A percentile compares a stretch with the other conserved stretches of the same genome.
phyloP scores from a whole-genome alignment of 75 land plant species.

The Chamaecyparis obtusa region DNA sequence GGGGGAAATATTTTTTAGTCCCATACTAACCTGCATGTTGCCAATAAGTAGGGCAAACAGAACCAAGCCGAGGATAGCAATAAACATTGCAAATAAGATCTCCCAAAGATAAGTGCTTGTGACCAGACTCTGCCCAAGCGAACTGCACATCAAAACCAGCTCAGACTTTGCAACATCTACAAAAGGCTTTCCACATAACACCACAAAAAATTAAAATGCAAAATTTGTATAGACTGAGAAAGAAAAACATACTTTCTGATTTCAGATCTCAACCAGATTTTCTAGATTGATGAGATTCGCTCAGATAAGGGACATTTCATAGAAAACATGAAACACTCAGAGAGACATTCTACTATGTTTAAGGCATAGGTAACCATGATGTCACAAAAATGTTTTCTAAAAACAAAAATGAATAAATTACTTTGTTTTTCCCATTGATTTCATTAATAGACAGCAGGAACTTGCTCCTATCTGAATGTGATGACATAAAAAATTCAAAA shows the following conservation, averaged over 20 bases:
- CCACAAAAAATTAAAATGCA: background rate
- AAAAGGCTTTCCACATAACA: background rate
- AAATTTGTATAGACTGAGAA: background rate
- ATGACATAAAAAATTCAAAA: background rate
- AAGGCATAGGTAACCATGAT: background rate
- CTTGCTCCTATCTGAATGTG: background rate
- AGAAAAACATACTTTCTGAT: background rate
- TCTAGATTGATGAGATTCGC: background rate
- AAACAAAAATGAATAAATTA: background rate
- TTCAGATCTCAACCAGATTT: background rate
- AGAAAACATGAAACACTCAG: background rate
- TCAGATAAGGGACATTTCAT: background rate
- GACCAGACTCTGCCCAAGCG: conserved; percentile 57
- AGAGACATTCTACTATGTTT: background rate
- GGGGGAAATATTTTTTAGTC: conserved; percentile 10
- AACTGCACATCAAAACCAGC: conserved; percentile 35
- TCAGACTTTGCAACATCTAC: background rate
- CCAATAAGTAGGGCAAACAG: conserved; percentile 73
- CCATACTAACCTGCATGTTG: conserved; percentile 75
- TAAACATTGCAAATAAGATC: conserved; percentile 54
- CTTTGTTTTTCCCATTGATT: background rate
- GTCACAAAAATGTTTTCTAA: background rate
- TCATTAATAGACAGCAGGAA: background rate
- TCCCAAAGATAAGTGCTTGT: conserved; percentile 76
- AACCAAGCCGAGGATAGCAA: conserved; percentile 59